A percentile compares a stretch with the other conserved stretches of the same genome.
phyloP scores from a whole-genome alignment of 2,329 filamentous ascomycete species.

The Colletotrichum simmondsii region DNA sequence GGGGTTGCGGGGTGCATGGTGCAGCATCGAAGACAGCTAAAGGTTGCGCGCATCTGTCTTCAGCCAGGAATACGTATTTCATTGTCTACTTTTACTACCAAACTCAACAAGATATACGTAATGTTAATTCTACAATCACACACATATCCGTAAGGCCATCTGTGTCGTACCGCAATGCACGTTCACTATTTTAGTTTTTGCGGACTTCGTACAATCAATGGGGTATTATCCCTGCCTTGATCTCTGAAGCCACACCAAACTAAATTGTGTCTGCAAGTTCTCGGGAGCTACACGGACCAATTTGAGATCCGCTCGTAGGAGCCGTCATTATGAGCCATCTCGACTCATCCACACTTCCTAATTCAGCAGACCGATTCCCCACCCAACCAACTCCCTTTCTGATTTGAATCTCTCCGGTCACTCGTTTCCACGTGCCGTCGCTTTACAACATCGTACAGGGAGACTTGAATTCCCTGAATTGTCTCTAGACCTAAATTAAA shows the following conservation, averaged over 20 bases:
- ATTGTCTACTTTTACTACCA: background rate
- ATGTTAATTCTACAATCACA: background rate
- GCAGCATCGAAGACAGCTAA: background rate
- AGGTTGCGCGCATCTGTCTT: background rate
- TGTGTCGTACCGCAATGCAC: background rate
- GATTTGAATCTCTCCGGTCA: background rate
- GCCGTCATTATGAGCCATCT: slow-evolving; percentile 13
- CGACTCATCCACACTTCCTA: slow-evolving; percentile 1
- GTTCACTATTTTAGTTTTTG: background rate
- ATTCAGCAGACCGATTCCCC: background rate
- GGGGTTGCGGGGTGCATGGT: background rate
- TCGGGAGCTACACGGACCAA: background rate
- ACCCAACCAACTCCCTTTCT: background rate
- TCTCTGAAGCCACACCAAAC: background rate
- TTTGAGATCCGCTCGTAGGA: background rate
- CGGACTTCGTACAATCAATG: no score
- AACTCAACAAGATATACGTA: background rate
- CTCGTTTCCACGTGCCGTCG: background rate
- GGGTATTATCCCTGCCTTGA: background rate
- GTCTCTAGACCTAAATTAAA: background rate
- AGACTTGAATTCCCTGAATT: background rate
- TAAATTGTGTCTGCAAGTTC: background rate
- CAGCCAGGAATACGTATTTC: background rate
- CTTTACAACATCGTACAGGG: background rate
- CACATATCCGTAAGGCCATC: background rate